These are phyloP conservation scores for Cyclotella choctawhatcheeana DNA, from an alignment of 108 stramenopile species.

Conservation along the genomic window DNA sequence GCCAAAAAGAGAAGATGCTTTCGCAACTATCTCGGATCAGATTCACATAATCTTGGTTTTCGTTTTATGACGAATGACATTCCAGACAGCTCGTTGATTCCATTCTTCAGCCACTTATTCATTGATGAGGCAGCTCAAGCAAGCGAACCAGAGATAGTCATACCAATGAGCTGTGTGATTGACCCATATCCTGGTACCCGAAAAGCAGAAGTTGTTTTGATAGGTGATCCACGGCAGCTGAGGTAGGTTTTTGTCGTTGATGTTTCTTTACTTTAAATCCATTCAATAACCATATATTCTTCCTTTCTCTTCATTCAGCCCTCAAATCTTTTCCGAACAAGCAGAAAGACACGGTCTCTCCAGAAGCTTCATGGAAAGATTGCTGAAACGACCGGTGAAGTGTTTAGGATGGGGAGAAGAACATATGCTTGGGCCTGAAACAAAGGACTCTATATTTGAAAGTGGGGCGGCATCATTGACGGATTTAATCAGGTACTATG, in stretches of 20 bases:
- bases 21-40: constrained; percentile 19
- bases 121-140: constrained; percentile 84
- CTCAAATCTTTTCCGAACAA: constrained; percentile 52
- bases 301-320: constrained; percentile 8
- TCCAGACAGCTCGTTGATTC: constrained; percentile 25
- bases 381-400: constrained; percentile 64
- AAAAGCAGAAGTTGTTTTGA: constrained; percentile 68
- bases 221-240: constrained; percentile 73
- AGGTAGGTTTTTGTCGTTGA: constrained; percentile 6
- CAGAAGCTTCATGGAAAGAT: constrained; percentile 66
- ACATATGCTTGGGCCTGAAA: constrained; percentile 59
- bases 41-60: constrained; percentile 27
- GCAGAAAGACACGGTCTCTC: constrained; percentile 41
- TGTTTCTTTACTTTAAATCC: not conserved
- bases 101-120: constrained; percentile 78
- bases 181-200: constrained; percentile 56
- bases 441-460: constrained; percentile 10
- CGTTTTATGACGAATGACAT: constrained; percentile 19
- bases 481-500: constrained; percentile 62
- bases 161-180: constrained; percentile 72
- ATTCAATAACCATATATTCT: constrained; percentile 42
- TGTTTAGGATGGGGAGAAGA: constrained; percentile 59
- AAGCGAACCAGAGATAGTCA: constrained; percentile 73
- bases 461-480: constrained; percentile 29
- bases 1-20: constrained; percentile 54